phyloP scores from a whole-genome alignment of 1,284 basidiomycete genomes.

The Pseudozyma sp. region DNA sequence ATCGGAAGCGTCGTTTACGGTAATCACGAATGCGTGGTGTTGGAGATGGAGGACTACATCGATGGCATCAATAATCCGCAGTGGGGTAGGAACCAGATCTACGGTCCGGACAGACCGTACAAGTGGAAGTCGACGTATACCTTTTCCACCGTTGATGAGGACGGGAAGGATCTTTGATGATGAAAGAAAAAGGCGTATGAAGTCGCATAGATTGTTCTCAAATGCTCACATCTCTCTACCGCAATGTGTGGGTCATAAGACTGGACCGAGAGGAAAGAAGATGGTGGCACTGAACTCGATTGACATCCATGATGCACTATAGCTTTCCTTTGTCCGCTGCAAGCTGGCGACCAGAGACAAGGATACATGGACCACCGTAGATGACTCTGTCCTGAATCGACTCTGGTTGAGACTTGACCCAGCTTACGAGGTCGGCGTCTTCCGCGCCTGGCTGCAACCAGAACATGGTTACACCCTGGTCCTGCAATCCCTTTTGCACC shows the following conservation, averaged over 20 bases:
- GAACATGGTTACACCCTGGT: slow-evolving; percentile 51
- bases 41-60: slow-evolving; percentile 63
- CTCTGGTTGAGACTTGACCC: slow-evolving; percentile 54
- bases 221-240: too few relatives aligned
- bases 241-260: too few relatives aligned
- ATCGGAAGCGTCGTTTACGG: slow-evolving; percentile 53
- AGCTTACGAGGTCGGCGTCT: slow-evolving; percentile 54
- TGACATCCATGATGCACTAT: slow-evolving; percentile 10
- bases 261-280: too few relatives aligned
- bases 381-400: slow-evolving; percentile 57
- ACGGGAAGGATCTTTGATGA: slow-evolving; percentile 26
- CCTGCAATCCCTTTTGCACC: slow-evolving; percentile 49
- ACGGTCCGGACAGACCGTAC: slow-evolving; percentile 54
- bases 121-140: slow-evolving; percentile 60
- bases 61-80: slow-evolving; percentile 59
- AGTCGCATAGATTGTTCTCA: too few relatives aligned
- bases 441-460: slow-evolving; percentile 66
- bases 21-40: slow-evolving; percentile 56
- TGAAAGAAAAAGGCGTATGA: not conserved
- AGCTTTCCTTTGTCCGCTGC: slow-evolving; percentile 61
- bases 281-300: not conserved
- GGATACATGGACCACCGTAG: slow-evolving; percentile 64
- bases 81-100: slow-evolving; percentile 59
- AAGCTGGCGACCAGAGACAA: slow-evolving; percentile 59
- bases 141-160: slow-evolving; percentile 50